Evolutionary conservation across 2,329 filamentous ascomycete species (phyloP).

Genomic region (Tolypocladium ovalisporum): DNA sequence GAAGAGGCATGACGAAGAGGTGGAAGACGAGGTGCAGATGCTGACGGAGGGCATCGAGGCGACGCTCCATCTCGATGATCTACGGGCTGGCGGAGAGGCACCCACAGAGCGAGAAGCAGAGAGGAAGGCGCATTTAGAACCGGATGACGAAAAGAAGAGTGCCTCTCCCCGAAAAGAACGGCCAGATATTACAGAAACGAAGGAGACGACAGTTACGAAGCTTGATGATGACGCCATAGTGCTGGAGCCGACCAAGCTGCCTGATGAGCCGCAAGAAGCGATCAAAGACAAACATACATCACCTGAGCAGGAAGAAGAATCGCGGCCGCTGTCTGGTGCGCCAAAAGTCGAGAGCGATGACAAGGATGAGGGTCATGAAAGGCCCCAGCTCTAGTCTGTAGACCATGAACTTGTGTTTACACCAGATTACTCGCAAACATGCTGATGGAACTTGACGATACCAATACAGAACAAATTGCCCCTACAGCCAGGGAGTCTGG

Average conservation of each 20-base stretch:
- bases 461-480: neutral
- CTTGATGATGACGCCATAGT: neutral
- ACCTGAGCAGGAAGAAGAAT: neutral
- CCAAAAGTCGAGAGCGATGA: neutral
- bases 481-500: neutral
- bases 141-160: neutral
- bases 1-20: slow-evolving; percentile 18
- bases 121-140: neutral
- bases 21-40: slow-evolving; percentile 33
- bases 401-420: neutral
- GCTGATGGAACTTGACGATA: neutral
- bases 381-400: neutral
- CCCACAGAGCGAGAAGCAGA: neutral
- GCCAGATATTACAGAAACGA: neutral
- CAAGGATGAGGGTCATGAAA: neutral
- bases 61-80: slow-evolving; percentile 18
- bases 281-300: neutral
- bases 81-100: slow-evolving; percentile 1
- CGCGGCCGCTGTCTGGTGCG: neutral
- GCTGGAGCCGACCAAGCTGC: neutral
- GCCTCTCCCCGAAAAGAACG: neutral
- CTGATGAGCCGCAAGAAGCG: neutral
- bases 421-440: neutral
- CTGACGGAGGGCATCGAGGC: slow-evolving; percentile 24
- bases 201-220: neutral